These are phyloP conservation scores for Microbotryum violaceum DNA, from an alignment of 1,284 basidiomycete genomes.

Conservation along the genomic window DNA sequence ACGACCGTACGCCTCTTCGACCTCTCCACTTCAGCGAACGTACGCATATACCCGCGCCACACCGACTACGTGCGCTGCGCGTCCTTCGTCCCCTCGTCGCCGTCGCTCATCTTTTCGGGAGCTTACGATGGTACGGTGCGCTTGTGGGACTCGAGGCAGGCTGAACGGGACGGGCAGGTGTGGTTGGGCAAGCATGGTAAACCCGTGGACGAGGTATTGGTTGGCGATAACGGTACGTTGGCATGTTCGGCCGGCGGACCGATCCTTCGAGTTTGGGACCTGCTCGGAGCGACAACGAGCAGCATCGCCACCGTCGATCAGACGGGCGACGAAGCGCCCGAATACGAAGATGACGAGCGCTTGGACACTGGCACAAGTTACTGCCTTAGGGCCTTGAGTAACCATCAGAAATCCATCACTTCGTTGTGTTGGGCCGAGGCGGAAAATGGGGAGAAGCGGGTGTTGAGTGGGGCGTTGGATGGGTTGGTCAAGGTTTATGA, in stretches of 20 bases:
- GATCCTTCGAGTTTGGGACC: slow-evolving; percentile 89
- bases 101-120: slow-evolving; percentile 78
- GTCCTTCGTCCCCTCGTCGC: slow-evolving; percentile 71
- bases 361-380: slow-evolving; percentile 29
- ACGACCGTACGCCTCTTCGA: slow-evolving; percentile 92
- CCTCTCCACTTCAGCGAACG: slow-evolving; percentile 74
- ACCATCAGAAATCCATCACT: slow-evolving; percentile 98
- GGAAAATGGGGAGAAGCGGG: slow-evolving; percentile 56
- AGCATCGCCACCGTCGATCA: neutral
- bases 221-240: slow-evolving; percentile 83
- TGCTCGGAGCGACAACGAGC: slow-evolving; percentile 66
- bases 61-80: slow-evolving; percentile 94
- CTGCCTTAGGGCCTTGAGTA: slow-evolving; percentile 79
- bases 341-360: slow-evolving; percentile 44
- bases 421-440: slow-evolving; percentile 48
- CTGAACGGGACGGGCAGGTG: slow-evolving; percentile 23
- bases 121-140: slow-evolving; percentile 90
- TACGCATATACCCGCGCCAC: slow-evolving; percentile 74
- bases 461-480: slow-evolving; percentile 86
- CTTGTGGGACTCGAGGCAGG: slow-evolving; percentile 69
- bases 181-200: slow-evolving; percentile 39
- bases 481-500: slow-evolving; percentile 99
- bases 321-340: slow-evolving; percentile 1
- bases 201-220: slow-evolving; percentile 89
- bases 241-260: slow-evolving; percentile 84